Evolutionary conservation across 1,284 basidiomycete species (phyloP), one percentile per base, ranked within the genome.

Genomic region (Apiotrichum gamsii): DNA sequence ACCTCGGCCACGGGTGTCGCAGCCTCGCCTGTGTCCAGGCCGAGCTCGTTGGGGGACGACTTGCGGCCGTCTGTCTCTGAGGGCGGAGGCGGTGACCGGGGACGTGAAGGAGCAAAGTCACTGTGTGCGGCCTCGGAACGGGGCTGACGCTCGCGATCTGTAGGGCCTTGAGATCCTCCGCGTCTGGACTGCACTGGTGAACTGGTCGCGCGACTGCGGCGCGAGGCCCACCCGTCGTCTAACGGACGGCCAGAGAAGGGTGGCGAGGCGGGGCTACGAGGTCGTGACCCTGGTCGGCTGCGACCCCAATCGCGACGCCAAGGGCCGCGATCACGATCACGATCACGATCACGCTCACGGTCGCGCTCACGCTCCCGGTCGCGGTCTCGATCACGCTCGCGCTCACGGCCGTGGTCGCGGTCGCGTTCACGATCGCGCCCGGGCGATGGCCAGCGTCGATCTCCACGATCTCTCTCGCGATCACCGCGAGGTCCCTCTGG

Each of bases 361-460:
- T 44, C 47, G 23, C 52, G 45, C 9, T 52, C 50, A 2, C 50
- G 43, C 37, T 24, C 46, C 20, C 39, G 41, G 35, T 25, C 49
- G 25, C 8, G 25, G 25, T 6, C 6, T 28, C 37, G n/a, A 11
- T 43, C 45, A 29, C 45, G 37, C 23, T 56, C 51, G 8, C 58
- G 31, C 6, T 57, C 55, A 20, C 59, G 36, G 28, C 54, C 58
- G 10, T 55, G 40, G 8, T 57, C 52, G 18, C 54, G 43, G 14
- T 60, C 60, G 24, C 57, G 53, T 20, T 49, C 49, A 13, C 44
- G 47, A 4, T 44, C 38, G 14, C 45, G 46, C n/a, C n/a, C n/a
- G n/a, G n/a, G n/a, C n/a, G n/a, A n/a, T n/a, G n/a, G n/a, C n/a
- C n/a, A n/a, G n/a, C n/a, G n/a, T n/a, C n/a, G n/a, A n/a, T n/a